Percentiles rank a stretch among this genome's conserved stretches.
These are phyloP conservation scores for Suillus cothurnatus DNA, from an alignment of 768 basidiomycete species.

Conservation along the genomic window DNA sequence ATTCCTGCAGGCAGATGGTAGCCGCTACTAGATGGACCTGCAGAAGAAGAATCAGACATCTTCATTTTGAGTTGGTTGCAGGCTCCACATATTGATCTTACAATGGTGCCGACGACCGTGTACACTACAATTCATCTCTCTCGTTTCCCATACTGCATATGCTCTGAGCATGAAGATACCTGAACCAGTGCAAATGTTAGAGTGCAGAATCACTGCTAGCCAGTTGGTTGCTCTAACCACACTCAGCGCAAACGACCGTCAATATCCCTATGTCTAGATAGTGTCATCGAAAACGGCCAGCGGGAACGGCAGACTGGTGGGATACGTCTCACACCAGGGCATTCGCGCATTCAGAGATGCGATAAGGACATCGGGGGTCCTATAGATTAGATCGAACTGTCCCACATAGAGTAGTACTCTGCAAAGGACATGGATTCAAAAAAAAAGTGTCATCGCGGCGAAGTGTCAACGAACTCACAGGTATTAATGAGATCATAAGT, in stretches of 20 bases:
- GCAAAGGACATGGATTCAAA: too few relatives aligned
- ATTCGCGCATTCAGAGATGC: too few relatives aligned
- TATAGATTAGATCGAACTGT: too few relatives aligned
- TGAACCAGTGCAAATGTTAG: background rate
- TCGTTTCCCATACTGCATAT: background rate
- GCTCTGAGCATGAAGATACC: conserved; percentile 1
- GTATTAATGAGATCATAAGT: background rate
- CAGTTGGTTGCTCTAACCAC: background rate
- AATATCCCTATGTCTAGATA: background rate
- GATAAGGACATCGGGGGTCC: too few relatives aligned
- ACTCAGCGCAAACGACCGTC: background rate
- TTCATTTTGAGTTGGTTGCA: background rate
- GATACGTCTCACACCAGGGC: too few relatives aligned
- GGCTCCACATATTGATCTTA: background rate
- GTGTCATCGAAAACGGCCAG: too few relatives aligned
- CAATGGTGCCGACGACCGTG: background rate
- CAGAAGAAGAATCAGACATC: background rate
- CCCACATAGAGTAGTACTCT: too few relatives aligned
- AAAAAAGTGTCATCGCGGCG: background rate
- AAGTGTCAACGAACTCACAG: background rate
- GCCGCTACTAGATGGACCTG: background rate
- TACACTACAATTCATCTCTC: background rate
- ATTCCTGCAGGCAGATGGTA: background rate
- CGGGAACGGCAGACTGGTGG: too few relatives aligned
- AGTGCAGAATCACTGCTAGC: too few relatives aligned